Evolutionary conservation across 495 filamentous ascomycete genomes (phyloP), one percentile per base, ranked within the genome.

Genomic region (Penicillium paradoxum): DNA sequence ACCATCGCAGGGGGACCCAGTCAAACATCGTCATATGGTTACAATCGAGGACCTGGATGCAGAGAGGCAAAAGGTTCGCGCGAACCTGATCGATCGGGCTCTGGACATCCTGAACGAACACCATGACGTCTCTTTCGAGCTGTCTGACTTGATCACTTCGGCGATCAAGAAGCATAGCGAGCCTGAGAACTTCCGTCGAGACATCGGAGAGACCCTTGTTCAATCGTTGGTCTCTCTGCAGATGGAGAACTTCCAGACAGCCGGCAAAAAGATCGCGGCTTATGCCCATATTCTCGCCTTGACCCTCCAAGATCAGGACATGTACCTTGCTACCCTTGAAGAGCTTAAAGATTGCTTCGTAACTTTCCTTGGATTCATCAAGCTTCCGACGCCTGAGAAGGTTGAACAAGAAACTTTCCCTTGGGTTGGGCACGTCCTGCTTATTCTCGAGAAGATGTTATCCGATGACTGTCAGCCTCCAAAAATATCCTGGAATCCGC

Each of bases 231-330:
- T 93, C 63, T 97, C 95, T 4, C 77, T 97, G 48, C 77, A 80
- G 51, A 76, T 80, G 55, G 87, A 91, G 36, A 85, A 92, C 42
- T 75, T 87, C 60, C 75, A 81, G 41, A 72, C 79, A 25, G 70
- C 79, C 24, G 89, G 87, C 11, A 87, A 91, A 63, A 95, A 91
- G 60, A 88, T 97, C 54, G 87, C 91, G 17, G 88, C 95, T 1
- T 96, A 91, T 68, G 91, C 93, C 10, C 92, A 99, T 69, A 81
- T 99, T 33, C 75, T 99, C 10, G 92, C 89, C 3, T 73, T 98
- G 46, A 83, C 96, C 41, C 80, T 97, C 19, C 89, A 93, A 58
- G 83, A 93, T 50, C 83, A 81, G 51, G 64, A 78, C 1, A 97
- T 97, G 73, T 96, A 91, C 65, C 77, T 79, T 32, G 83, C 86